Conservation (phyloP, 176 grass and related monocot genomes). For the Oryza punctata region DNA sequence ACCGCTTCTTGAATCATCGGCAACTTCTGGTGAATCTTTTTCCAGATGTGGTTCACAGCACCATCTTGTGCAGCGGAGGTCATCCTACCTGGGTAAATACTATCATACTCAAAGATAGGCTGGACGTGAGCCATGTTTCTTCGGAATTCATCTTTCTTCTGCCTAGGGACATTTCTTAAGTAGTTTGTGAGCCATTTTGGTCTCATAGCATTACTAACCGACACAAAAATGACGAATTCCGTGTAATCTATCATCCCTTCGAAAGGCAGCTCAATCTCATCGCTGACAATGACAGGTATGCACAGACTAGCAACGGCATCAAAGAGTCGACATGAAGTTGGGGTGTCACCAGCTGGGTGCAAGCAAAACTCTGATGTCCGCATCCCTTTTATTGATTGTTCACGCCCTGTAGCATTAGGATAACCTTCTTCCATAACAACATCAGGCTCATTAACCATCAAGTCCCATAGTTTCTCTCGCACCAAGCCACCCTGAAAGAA, state of each 20-base stretch:
- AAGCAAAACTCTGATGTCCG: slow-evolving; percentile 72
- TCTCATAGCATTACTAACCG: slow-evolving; percentile 53
- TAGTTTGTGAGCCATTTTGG: slow-evolving; percentile 58
- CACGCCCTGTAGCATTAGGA: slow-evolving; percentile 81
- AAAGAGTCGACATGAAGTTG: slow-evolving; percentile 82
- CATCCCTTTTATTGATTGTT: slow-evolving; percentile 91
- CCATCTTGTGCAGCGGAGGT: slow-evolving; percentile 32
- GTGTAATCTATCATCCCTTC: slow-evolving; percentile 88
- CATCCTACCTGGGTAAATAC: slow-evolving; percentile 33
- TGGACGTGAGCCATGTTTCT: slow-evolving; percentile 62
- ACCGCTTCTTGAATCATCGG: slow-evolving; percentile 60
- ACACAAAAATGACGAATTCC: slow-evolving; percentile 67
- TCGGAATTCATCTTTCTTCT: slow-evolving; percentile 62
- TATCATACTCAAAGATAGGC: slow-evolving; percentile 68
- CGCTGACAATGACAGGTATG: slow-evolving; percentile 83
- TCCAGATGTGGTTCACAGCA: slow-evolving; percentile 82
- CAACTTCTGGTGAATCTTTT: slow-evolving; percentile 73
- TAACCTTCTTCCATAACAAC: slow-evolving; percentile 90
- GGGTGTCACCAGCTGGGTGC: slow-evolving; percentile 88
- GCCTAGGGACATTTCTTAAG: slow-evolving; percentile 58
- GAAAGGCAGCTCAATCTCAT: slow-evolving; percentile 82
- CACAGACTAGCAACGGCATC: slow-evolving; percentile 84
- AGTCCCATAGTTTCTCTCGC: slow-evolving; percentile 87
- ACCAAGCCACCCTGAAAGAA: slow-evolving; percentile 79
- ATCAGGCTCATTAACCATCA: slow-evolving; percentile 70